A percentile compares a stretch with the other conserved stretches of the same genome.
Conservation (phyloP, 768 basidiomycete genomes). For the Russula vinacea region DNA sequence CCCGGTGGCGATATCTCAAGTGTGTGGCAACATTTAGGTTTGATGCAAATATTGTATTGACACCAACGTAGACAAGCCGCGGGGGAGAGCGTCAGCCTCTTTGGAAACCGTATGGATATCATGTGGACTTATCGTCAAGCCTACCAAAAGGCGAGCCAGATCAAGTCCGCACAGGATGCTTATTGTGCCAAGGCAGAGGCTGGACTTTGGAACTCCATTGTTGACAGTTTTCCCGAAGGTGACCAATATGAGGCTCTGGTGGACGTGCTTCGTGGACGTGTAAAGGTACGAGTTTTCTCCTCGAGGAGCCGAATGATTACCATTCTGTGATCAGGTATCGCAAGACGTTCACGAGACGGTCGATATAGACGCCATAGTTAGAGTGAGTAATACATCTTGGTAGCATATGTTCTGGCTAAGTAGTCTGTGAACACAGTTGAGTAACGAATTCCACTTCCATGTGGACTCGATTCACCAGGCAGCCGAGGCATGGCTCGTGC, state of each 20-base stretch:
- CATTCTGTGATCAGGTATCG: slow-evolving; percentile 44
- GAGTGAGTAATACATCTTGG: slow-evolving; percentile 44
- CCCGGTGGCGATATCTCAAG: slow-evolving; percentile 83
- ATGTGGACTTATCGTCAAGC: slow-evolving; percentile 79
- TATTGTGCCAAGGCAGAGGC: slow-evolving; percentile 63
- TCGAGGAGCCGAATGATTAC: neutral
- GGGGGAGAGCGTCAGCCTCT: slow-evolving; percentile 20
- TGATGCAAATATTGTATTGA: slow-evolving; percentile 2
- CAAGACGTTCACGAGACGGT: slow-evolving; percentile 72
- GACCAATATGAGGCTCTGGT: slow-evolving; percentile 71
- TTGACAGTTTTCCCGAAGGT: slow-evolving; percentile 61
- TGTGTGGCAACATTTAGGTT: slow-evolving; percentile 35
- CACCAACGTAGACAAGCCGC: slow-evolving; percentile 37
- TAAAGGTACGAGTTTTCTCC: slow-evolving; percentile 54
- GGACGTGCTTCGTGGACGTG: slow-evolving; percentile 80
- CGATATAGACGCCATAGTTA: slow-evolving; percentile 67
- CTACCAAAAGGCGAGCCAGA: slow-evolving; percentile 66
- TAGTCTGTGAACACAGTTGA: slow-evolving; percentile 44
- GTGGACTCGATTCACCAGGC: slow-evolving; percentile 78
- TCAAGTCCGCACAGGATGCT: slow-evolving; percentile 66
- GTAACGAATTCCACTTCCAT: slow-evolving; percentile 82
- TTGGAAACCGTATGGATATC: slow-evolving; percentile 63
- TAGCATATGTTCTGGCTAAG: neutral
- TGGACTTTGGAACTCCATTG: slow-evolving; percentile 41
- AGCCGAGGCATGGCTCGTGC: slow-evolving; percentile 79